Evolutionary conservation across 441 rosid genomes (phyloP), one percentile per base, ranked within the genome.

Genomic region (Erodium chrysanthum): DNA sequence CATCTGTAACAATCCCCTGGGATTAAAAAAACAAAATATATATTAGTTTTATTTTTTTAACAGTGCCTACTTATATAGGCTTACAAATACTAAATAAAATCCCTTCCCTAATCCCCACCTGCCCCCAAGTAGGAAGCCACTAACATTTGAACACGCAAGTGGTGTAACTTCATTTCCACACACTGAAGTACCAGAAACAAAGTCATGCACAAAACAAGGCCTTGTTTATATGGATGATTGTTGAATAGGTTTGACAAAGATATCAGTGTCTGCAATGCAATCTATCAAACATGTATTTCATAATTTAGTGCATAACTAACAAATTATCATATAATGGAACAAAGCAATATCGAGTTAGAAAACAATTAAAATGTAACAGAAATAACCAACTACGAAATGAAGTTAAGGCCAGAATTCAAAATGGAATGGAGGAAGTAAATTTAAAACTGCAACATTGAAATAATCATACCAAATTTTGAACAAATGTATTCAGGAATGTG

Each of bases 381-480:
- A 54, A 7, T 7, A 54, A 54, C 23, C 10, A 54, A 54, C 23
- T 25, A 52, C 35, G 31, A 18, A 15, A n/a, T 54, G 21, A 63
- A 56, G 37, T 65, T 21, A 8, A 71, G 40, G 29, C 11, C 25
- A 71, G 6, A 58, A 25, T 33, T 33, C 10, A 64, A 21, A 42
- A 15, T 48, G 66, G 21, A 54, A 0, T 2, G 9, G 59, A 42
- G 56, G 21, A 21, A 18, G 12, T 54, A 44, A 54, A n/a, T 7
- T 1, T 14, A 29, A 52, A 31, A 50, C 46, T 65, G 11, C 67
- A 31, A 4, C 15, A 66, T 17, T 40, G 67, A 66, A 50, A 48
- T 68, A 14, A 58, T 75, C 88, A 79, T 84, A 87, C 97, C 93
- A 91, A 74, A 70, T 84, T 81, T 60, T 84, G 88, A 74, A 84